A percentile compares a stretch with the other conserved stretches of the same genome.
Evolutionary conservation across 106 monocot genomes (phyloP).

Genomic region (Phalaenopsis aphrodite): DNA sequence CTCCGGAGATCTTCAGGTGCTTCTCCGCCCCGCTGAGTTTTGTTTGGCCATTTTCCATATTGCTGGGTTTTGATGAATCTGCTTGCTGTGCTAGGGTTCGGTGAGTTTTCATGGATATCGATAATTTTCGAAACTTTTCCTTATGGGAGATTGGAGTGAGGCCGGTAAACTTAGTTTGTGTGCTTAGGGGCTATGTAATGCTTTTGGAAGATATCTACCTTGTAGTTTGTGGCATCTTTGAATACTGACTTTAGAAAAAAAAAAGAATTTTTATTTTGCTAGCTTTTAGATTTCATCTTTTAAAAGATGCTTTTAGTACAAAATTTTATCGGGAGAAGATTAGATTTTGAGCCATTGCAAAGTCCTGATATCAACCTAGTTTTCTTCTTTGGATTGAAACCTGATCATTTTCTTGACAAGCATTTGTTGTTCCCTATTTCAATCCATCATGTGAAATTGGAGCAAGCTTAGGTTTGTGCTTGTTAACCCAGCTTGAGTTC

Average conservation of each 20-base stretch:
- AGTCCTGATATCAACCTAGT: too few species aligned
- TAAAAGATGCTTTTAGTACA: neutral
- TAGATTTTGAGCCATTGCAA: too few species aligned
- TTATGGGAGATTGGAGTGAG: neutral
- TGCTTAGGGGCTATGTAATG: neutral
- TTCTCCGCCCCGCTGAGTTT: neutral
- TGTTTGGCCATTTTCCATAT: neutral
- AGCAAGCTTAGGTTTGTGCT: too few species aligned
- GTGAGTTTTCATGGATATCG: neutral
- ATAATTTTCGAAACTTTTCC: neutral
- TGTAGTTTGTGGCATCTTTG: neutral
- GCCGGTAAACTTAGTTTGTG: neutral
- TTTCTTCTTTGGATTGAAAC: too few species aligned
- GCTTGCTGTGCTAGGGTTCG: neutral
- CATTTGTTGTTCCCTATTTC: too few species aligned
- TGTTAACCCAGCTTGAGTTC: too few species aligned
- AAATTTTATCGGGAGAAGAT: too few species aligned
- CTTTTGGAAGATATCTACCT: neutral
- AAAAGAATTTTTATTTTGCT: neutral
- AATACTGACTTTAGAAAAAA: neutral
- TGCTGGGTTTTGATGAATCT: neutral
- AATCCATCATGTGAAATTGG: too few species aligned
- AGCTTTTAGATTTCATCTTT: too few species aligned
- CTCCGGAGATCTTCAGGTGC: constrained; percentile 94
- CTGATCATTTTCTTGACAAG: too few species aligned